Evolutionary conservation across 2,329 filamentous ascomycete species (phyloP), one percentile per base, ranked within the genome.

Genomic region (Helotiales sp.): DNA sequence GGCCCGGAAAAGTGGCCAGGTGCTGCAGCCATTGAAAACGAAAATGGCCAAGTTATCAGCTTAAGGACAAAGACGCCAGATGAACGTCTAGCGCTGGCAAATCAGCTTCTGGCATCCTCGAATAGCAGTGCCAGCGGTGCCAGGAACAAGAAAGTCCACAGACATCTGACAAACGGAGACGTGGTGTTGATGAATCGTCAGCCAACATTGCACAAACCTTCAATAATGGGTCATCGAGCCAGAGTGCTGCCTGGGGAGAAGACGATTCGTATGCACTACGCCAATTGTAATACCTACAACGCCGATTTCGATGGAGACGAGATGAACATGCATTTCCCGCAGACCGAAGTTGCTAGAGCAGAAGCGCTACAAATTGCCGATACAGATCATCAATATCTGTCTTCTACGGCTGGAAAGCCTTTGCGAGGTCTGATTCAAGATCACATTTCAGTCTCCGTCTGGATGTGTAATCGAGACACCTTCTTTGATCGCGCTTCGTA

Each of bases 251-350:
- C 91, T 0, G 93, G 92, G 33, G 96, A 99, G 74, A 96, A 96
- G 76, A 98, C 95, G 0, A 93, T 99, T 72, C 92, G 95, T 65
- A 98, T 99, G 93, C 95, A 99, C 78, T 99, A 99, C 76, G 93
- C 95, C 68, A 99, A 99, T 73, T 98, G 95, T 74, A 99, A 99
- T 71, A 97, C 95, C 0, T 99, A 99, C 80, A 99, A 99, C 68
- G 95, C 95, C 30, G 95, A 99, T 81, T 99, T 99, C 71, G 96
- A 99, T 70, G 95, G 95, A 73, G 95, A 99, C 72, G 95, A 99
- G 75, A 99, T 99, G 95, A 99, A 99, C 74, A 96, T 99, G 93
- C 95, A 99, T 75, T 98, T 99, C 70, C 95, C 95, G 1, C 95
- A 99, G 68, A 98, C 96, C 66, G 96, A 98, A 72, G 81, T 98